Evolutionary conservation across 441 rosid genomes (phyloP).

Genomic region (Geranium incanum): DNA sequence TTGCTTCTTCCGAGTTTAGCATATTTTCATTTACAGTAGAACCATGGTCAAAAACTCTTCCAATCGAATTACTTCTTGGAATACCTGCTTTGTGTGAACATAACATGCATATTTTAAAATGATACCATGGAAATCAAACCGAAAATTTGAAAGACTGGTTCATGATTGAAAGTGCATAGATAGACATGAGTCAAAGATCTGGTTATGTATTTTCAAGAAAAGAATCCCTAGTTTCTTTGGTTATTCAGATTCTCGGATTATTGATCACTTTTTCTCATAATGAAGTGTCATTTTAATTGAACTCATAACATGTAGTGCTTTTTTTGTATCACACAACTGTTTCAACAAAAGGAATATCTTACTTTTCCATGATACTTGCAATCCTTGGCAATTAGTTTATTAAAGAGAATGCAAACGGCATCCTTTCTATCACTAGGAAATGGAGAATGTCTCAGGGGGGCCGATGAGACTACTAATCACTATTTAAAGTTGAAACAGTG

Average conservation of each 20-base stretch:
- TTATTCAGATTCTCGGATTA: neutral
- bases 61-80: conserved; percentile 75
- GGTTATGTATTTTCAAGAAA: neutral
- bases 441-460: conserved; percentile 2
- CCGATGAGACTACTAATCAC: neutral
- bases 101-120: conserved; percentile 12
- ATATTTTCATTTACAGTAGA: conserved; percentile 52
- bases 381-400: neutral
- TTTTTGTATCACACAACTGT: neutral
- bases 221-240: neutral
- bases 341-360: conserved; percentile 7
- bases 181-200: neutral
- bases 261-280: conserved; percentile 3
- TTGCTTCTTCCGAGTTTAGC: conserved; percentile 87
- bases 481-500: conserved; percentile 1
- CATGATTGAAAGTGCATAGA: neutral
- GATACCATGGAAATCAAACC: neutral
- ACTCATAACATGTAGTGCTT: neutral
- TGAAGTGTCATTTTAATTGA: neutral
- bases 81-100: conserved; percentile 45
- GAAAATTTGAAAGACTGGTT: neutral
- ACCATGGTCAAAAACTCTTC: conserved; percentile 66
- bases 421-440: neutral
- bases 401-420: neutral
- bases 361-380: neutral